Conservation (phyloP, 345 rosid species). For the Gossypium arboreum region DNA sequence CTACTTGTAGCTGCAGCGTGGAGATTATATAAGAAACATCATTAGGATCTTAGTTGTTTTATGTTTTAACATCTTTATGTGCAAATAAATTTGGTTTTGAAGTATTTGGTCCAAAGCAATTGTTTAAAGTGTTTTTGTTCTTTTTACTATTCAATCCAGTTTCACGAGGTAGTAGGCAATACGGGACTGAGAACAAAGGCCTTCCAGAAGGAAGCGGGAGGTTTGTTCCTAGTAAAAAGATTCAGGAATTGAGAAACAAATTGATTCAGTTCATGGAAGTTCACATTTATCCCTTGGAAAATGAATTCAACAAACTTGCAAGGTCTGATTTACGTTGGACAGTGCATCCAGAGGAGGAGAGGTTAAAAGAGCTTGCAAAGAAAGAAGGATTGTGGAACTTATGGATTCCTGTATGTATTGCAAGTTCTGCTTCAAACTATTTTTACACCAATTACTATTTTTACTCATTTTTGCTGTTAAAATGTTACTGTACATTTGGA, state of each 20-base stretch:
- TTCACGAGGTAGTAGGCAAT: conserved; percentile 27
- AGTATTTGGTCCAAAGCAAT: not conserved
- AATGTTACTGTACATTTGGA: not conserved
- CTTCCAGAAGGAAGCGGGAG: conserved; percentile 55
- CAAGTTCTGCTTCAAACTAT: conserved; percentile 11
- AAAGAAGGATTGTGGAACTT: conserved; percentile 92
- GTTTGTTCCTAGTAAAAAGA: conserved; percentile 64
- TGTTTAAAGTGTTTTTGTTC: conserved; percentile 12
- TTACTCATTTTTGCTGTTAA: not conserved
- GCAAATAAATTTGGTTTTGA: not conserved
- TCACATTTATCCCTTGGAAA: conserved; percentile 79
- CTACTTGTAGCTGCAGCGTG: not conserved
- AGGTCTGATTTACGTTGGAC: conserved; percentile 77
- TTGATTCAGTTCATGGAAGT: conserved; percentile 88
- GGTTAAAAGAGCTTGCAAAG: conserved; percentile 78
- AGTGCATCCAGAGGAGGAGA: conserved; percentile 89
- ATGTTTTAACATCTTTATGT: conserved; percentile 13
- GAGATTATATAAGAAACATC: not conserved
- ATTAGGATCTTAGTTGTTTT: not conserved
- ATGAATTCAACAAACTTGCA: conserved; percentile 70
- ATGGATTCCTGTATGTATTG: conserved; percentile 68
- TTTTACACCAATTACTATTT: not conserved
- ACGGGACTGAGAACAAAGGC: conserved; percentile 25
- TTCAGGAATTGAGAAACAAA: conserved; percentile 56
- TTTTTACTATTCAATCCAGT: conserved; percentile 24